Evolutionary conservation across 306 rosid genomes (phyloP).

Genomic region (Corylus avellana): DNA sequence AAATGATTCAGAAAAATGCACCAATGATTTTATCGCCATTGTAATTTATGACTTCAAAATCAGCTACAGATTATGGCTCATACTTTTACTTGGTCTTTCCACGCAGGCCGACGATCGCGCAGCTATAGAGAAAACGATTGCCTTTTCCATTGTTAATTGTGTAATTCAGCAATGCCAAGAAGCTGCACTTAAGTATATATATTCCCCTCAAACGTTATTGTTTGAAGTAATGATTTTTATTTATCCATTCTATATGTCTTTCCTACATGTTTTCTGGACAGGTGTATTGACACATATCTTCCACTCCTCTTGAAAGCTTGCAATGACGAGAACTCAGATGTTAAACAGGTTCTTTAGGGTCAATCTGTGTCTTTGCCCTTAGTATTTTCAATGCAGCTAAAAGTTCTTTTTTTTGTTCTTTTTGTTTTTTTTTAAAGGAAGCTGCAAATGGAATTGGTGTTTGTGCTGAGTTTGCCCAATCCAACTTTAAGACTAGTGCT

Average conservation of each 20-base stretch:
- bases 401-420: background rate
- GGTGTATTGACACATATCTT: constrained; percentile 2
- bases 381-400: too few relatives aligned
- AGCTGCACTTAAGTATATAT: constrained; percentile 26
- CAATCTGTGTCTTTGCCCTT: too few relatives aligned
- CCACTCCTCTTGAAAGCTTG: background rate
- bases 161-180: constrained; percentile 18
- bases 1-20: too few relatives aligned
- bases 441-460: constrained; percentile 32
- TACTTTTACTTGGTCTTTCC: constrained; percentile 21
- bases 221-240: background rate
- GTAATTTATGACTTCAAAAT: background rate
- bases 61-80: background rate
- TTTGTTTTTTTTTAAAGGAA: constrained; percentile 18
- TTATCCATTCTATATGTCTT: background rate
- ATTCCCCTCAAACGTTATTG: background rate
- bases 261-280: constrained; percentile 5
- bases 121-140: constrained; percentile 12
- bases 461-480: constrained; percentile 19
- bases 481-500: constrained; percentile 4
- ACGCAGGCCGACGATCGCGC: constrained; percentile 12
- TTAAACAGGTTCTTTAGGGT: constrained; percentile 15
- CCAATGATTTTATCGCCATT: too few relatives aligned
- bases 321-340: background rate
- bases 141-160: constrained; percentile 25